Evolutionary conservation across 2,329 filamentous ascomycete genomes (phyloP).

Genomic region (Fusarium ramigenum): DNA sequence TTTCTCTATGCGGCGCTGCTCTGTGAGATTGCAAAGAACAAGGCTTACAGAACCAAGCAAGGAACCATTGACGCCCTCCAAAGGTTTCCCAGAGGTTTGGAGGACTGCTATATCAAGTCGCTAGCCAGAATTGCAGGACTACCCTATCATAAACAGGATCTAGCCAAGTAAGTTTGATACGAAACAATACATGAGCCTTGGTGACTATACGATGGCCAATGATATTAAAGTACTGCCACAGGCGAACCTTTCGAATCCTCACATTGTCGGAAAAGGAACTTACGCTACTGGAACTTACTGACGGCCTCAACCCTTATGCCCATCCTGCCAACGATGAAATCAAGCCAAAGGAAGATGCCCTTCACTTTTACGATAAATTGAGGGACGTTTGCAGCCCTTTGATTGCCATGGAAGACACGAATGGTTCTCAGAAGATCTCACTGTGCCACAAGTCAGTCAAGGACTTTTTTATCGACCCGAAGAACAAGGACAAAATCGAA

Average conservation of each 20-base stretch:
- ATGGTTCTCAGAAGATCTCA: background rate
- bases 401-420: background rate
- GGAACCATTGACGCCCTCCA: background rate
- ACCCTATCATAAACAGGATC: background rate
- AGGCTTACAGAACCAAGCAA: background rate
- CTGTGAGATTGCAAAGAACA: background rate
- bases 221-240: background rate
- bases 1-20: background rate
- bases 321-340: background rate
- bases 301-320: background rate
- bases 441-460: background rate
- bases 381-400: background rate
- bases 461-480: background rate
- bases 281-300: background rate
- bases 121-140: background rate
- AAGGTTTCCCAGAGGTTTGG: background rate
- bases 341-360: background rate
- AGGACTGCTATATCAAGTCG: background rate
- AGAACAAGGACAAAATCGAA: background rate
- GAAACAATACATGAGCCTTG: accelerated
- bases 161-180: background rate
- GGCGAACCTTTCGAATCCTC: background rate
- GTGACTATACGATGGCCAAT: accelerated
- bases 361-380: background rate
- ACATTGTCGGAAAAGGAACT: background rate